These are phyloP conservation scores for Daldinia concentrica DNA, from an alignment of 495 filamentous ascomycete genomes.

Conservation along the genomic window DNA sequence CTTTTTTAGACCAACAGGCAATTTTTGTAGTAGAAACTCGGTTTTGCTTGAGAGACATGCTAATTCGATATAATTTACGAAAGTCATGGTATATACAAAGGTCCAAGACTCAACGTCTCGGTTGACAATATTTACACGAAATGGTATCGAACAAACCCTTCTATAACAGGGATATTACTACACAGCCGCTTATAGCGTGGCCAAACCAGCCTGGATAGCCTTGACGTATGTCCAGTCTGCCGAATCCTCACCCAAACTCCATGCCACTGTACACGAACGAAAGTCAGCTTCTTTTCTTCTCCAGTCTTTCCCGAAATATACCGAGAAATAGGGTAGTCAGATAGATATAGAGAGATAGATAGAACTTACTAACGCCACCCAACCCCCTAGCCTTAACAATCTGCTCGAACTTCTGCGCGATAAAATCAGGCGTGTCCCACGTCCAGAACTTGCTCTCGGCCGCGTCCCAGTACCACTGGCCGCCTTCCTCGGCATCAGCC, in stretches of 20 bases:
- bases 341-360: too few relatives aligned
- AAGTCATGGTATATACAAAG: neutral
- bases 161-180: neutral
- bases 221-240: conserved; percentile 62
- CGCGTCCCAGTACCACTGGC: conserved; percentile 69
- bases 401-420: conserved; percentile 66
- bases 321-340: neutral
- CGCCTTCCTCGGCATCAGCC: conserved; percentile 62
- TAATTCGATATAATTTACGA: neutral
- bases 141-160: neutral
- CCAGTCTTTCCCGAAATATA: neutral
- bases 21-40: neutral
- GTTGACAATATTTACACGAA: conserved; percentile 29
- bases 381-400: conserved; percentile 66
- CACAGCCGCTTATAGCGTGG: conserved; percentile 35
- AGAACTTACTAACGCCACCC: conserved; percentile 62
- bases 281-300: conserved; percentile 20
- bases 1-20: neutral
- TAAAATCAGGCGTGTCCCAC: conserved; percentile 70
- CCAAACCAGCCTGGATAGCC: conserved; percentile 61
- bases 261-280: conserved; percentile 50
- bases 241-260: conserved; percentile 72
- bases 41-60: neutral
- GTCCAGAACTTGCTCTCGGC: conserved; percentile 68
- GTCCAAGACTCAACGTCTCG: neutral